Conservation (phyloP, 2,329 filamentous ascomycete species). For the Colletotrichum horii region DNA sequence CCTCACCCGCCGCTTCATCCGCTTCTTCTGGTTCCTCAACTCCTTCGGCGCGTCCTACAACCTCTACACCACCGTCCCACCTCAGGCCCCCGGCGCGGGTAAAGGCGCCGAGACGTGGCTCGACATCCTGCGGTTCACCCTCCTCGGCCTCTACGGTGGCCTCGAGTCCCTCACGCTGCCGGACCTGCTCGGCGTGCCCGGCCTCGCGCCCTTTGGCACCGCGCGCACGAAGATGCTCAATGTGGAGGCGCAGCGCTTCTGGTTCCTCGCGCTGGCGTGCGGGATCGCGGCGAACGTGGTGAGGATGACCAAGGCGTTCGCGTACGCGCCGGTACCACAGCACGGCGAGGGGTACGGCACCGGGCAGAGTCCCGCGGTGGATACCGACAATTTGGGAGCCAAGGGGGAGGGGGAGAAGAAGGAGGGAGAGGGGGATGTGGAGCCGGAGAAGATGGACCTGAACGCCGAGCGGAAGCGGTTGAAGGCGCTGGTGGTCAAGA, state of each 20-base stretch:
- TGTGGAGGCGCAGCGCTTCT: conserved; percentile 70
- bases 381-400: conserved; percentile 15
- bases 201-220: conserved; percentile 57
- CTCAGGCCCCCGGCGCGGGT: neutral
- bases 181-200: conserved; percentile 52
- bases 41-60: conserved; percentile 58
- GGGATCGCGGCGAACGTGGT: conserved; percentile 50
- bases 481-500: conserved; percentile 34
- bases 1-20: conserved; percentile 65
- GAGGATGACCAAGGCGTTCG: conserved; percentile 42
- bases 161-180: conserved; percentile 69
- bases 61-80: conserved; percentile 35
- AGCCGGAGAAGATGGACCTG: conserved; percentile 8
- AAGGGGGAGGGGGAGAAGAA: conserved; percentile 18
- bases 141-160: conserved; percentile 70
- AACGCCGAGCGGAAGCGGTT: conserved; percentile 41
- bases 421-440: neutral
- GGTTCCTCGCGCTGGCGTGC: conserved; percentile 67
- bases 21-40: conserved; percentile 72
- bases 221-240: conserved; percentile 52
- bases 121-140: conserved; percentile 61
- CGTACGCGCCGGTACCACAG: conserved; percentile 38
- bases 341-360: conserved; percentile 32
- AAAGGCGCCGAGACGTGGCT: conserved; percentile 47
- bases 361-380: conserved; percentile 19